Percentiles rank a stretch among this genome's conserved stretches.
Evolutionary conservation across 208 protist species (phyloP).

Genomic region (Leishmania aethiopica): DNA sequence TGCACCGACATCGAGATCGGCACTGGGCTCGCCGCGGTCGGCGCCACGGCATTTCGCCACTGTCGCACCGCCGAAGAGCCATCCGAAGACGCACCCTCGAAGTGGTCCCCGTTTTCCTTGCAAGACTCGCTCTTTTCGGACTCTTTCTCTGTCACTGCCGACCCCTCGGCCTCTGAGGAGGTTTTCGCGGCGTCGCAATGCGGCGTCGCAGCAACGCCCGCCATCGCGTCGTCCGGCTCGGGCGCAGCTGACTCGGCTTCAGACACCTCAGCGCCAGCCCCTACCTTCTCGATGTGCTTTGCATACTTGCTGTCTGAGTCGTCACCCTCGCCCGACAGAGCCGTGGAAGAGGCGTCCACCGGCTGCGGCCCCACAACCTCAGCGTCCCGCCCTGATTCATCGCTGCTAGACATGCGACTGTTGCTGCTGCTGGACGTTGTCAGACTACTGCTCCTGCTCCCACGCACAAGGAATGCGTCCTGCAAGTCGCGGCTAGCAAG

Average conservation of each 20-base stretch:
- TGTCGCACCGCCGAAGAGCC: not conserved
- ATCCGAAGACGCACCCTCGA: slow-evolving; percentile 1
- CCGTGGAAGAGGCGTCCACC: not conserved
- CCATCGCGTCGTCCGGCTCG: not conserved
- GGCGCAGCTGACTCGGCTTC: not conserved
- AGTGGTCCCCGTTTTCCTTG: not conserved
- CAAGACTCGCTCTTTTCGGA: not conserved
- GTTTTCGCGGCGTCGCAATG: not conserved
- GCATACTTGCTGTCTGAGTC: not conserved
- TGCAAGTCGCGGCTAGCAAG: slow-evolving; percentile 10
- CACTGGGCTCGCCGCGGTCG: not conserved
- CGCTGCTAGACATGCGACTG: not conserved
- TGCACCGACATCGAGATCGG: not conserved
- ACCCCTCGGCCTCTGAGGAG: not conserved
- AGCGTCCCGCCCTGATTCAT: not conserved
- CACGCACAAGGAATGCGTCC: slow-evolving; percentile 10
- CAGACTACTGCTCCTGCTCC: slow-evolving; percentile 14
- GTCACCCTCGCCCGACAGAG: not conserved
- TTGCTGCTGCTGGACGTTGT: slow-evolving; percentile 1
- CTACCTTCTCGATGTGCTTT: not conserved
- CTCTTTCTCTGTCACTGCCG: not conserved
- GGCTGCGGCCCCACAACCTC: not conserved
- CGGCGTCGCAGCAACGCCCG: not conserved
- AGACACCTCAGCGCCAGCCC: not conserved
- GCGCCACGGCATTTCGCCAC: not conserved